Evolutionary conservation across 331 rosid species (phyloP).

Genomic region (Ulmus americana): DNA sequence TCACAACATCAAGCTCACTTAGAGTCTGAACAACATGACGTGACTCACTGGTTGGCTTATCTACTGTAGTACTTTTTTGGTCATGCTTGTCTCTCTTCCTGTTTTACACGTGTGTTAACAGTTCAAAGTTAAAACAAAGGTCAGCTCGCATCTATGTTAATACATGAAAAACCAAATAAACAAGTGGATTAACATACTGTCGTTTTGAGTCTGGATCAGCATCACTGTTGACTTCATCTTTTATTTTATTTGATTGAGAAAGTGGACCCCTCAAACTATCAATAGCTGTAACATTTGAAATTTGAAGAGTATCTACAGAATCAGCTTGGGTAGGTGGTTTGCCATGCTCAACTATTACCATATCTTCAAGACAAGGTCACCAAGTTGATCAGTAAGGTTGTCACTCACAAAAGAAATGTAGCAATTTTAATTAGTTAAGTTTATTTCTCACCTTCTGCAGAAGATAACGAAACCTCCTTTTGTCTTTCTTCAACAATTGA

Average conservation of each 20-base stretch:
- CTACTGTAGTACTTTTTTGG: constrained; percentile 27
- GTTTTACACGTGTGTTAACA: constrained; percentile 23
- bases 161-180: constrained; percentile 10
- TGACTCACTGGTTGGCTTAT: constrained; percentile 43
- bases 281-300: constrained; percentile 32
- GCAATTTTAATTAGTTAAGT: constrained; percentile 8
- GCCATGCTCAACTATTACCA: constrained; percentile 35
- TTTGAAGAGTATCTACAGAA: constrained; percentile 29
- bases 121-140: constrained; percentile 9
- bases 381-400: constrained; percentile 30
- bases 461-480: constrained; percentile 31
- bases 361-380: constrained; percentile 39
- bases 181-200: constrained; percentile 47
- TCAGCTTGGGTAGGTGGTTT: constrained; percentile 32
- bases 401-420: constrained; percentile 28
- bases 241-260: constrained; percentile 30
- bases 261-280: constrained; percentile 38
- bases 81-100: constrained; percentile 53
- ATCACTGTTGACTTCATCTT: constrained; percentile 28
- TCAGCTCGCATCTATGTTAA: constrained; percentile 24
- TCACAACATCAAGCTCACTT: constrained; percentile 76
- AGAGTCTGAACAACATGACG: constrained; percentile 62
- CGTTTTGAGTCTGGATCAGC: constrained; percentile 60
- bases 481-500: constrained; percentile 37
- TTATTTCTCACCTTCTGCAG: constrained; percentile 46